Evolutionary conservation across 805 yeast genomes (phyloP), one percentile per base, ranked within the genome.

Genomic region (Lipomyces sp.): DNA sequence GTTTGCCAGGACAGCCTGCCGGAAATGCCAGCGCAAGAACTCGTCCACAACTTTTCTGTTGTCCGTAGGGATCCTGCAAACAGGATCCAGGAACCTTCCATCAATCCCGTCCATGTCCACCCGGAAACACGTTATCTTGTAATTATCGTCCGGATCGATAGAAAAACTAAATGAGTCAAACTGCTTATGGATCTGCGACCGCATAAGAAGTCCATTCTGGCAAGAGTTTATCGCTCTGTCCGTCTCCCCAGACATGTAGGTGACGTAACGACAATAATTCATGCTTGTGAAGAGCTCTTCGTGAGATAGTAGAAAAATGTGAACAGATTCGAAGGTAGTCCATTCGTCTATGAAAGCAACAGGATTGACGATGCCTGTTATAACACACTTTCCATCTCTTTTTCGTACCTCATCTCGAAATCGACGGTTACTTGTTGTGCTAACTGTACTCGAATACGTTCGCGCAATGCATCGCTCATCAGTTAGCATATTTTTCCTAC

Each of bases 401-500:
- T 50, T 50, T 50, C 53, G 53, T 3, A 50, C 53, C 32, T 50
- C 24, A 18, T 50, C 53, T 29, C 53, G 53, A 50, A 50, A 50
- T 6, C 53, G 53, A n/a, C 53, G 53, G n/a, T n/a, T n/a, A 50
- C 8, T 1, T 37, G n/a, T 50, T 50, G 53, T 6, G 32, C 53
- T 50, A 50, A 11, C 32, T 5, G 53, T 50, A 50, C 53, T 29
- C 11, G 53, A 50, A n/a, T 18, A 50, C 18, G 53, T 50, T 7
- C 53, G 53, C 10, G 53, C 53, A 8, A 50, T 50, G 53, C 53
- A 50, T 50, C 53, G 6, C 53, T 50, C 53, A 50, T 24, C 53
- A 13, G 2, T 50, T 7, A 50, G 5, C 32, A 50, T 50, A 50
- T 50, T 1, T 2, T 50, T 11, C 53, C 53, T 50, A 50, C 29